These are phyloP conservation scores for Magnusiomyces magnusii DNA, from an alignment of 1,139 yeast genomes.

Conservation along the genomic window DNA sequence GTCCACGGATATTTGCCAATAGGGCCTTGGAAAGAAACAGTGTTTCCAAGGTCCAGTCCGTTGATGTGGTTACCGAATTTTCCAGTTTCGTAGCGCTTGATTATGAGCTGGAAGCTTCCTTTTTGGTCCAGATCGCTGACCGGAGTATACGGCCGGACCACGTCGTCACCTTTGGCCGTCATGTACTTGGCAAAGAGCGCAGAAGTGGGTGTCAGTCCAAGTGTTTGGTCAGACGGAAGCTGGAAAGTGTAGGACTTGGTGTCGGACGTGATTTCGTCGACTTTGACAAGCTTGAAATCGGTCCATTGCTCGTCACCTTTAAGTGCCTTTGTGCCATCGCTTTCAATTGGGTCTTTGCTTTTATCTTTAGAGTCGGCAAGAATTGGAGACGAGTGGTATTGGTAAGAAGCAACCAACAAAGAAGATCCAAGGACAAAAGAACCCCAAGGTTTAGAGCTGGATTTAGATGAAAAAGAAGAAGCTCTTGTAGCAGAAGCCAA, in stretches of 20 bases:
- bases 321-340: slow-evolving; percentile 9
- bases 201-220: slow-evolving; percentile 80
- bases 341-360: no score
- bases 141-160: slow-evolving; percentile 86
- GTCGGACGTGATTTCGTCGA: slow-evolving; percentile 4
- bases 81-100: slow-evolving; percentile 82
- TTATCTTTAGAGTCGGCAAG: slow-evolving; percentile 9
- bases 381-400: slow-evolving; percentile 8
- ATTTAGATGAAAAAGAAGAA: neutral
- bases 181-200: slow-evolving; percentile 66
- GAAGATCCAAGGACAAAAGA: slow-evolving; percentile 9
- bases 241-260: slow-evolving; percentile 65
- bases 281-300: slow-evolving; percentile 10
- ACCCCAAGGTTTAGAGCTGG: slow-evolving; percentile 9
- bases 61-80: slow-evolving; percentile 71
- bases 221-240: slow-evolving; percentile 59
- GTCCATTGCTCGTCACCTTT: slow-evolving; percentile 16
- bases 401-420: slow-evolving; percentile 7
- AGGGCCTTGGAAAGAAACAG: slow-evolving; percentile 76
- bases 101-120: slow-evolving; percentile 79
- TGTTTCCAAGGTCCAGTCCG: slow-evolving; percentile 55
- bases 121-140: slow-evolving; percentile 67
- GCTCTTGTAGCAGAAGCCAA: slow-evolving; percentile 3
- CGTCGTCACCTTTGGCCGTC: slow-evolving; percentile 73
- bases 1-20: slow-evolving; percentile 78